Percentiles rank a stretch among this genome's conserved stretches.
phyloP scores from a whole-genome alignment of 768 basidiomycete genomes.

The Lanmaoa pseudosensibilis region DNA sequence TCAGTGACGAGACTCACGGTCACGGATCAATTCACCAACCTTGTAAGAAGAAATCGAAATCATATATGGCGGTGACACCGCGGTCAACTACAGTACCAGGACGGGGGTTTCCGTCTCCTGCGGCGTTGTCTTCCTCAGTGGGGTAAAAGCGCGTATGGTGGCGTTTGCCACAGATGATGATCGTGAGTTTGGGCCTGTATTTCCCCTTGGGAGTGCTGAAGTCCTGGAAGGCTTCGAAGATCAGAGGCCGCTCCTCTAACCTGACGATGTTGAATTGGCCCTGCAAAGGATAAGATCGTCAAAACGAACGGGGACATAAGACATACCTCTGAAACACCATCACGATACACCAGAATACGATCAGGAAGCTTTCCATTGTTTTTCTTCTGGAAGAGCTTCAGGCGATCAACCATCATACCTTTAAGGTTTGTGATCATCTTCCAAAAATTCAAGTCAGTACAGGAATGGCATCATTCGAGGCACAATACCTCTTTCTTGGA shows the following conservation, averaged over 20 bases:
- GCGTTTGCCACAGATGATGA: slow-evolving; percentile 57
- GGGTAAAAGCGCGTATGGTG: slow-evolving; percentile 61
- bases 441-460: not conserved
- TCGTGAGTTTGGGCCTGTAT: slow-evolving; percentile 50
- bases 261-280: slow-evolving; percentile 52
- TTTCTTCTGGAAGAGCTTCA: slow-evolving; percentile 39
- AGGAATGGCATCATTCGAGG: not conserved
- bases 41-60: slow-evolving; percentile 57
- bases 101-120: slow-evolving; percentile 48
- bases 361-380: slow-evolving; percentile 40
- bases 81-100: slow-evolving; percentile 57
- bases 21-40: slow-evolving; percentile 27
- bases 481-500: slow-evolving; percentile 64
- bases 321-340: slow-evolving; percentile 77
- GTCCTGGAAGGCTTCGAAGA: slow-evolving; percentile 42
- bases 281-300: slow-evolving; percentile 26
- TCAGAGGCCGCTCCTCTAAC: slow-evolving; percentile 43
- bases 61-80: slow-evolving; percentile 53
- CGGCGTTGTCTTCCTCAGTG: slow-evolving; percentile 42
- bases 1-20: not conserved
- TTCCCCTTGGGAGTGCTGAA: slow-evolving; percentile 36
- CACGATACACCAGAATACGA: slow-evolving; percentile 57
- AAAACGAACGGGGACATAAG: not conserved
- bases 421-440: slow-evolving; percentile 51
- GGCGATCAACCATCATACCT: slow-evolving; percentile 49